Base-by-base conservation (phyloP, 441 rosid species). In the Euphorbia schlechtendalii region DNA sequence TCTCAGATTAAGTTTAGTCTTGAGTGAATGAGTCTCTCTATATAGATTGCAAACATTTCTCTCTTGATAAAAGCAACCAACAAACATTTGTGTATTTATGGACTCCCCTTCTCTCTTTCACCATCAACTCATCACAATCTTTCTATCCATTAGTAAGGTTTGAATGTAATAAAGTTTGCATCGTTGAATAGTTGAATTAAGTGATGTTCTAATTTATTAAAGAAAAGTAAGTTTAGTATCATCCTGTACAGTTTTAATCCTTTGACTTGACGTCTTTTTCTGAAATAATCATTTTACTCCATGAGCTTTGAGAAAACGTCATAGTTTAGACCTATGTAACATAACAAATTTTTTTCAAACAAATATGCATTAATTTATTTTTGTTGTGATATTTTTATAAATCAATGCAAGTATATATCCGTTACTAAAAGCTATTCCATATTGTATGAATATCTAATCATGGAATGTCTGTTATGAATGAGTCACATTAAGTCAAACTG, bases 61-160 rank as follows among this genome's bases (percentile, higher is more conserved):
- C 34, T 66, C 4, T 46, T 57, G 22, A 45, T 57, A 13, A 56
- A 45, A n/a, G 30, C 62, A 43, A 66, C 36, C 15, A 30, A 46
- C 9, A 13, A 24, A n/a, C 34, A 43, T 46, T 18, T 57, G 20
- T 57, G 4, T 66, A 20, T 58, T 20, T 22, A 15, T 40, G 10
- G 20, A 12, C 21, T 34, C 20, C 30, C 27, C 43, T 21, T 48
- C 30, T 15, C 52, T 40, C 60, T 15, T n/a, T 7, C 17, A 38
- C 38, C 43, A 40, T 0, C 40, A 52, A n/a, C 21, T 4, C 36
- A 14, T 28, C 21, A 18, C 25, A 7, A 12, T 24, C 41, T n/a
- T 57, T 56, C 6, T 2, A 24, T 30, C 32, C 18, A 46, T 15
- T 20, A 46, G 51, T 2, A 1, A 46, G 51, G 20, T 46, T 46